A percentile compares a stretch with the other conserved stretches of the same genome.
Evolutionary conservation across 805 yeast species (phyloP).

Genomic region (Barnettozyma populi): DNA sequence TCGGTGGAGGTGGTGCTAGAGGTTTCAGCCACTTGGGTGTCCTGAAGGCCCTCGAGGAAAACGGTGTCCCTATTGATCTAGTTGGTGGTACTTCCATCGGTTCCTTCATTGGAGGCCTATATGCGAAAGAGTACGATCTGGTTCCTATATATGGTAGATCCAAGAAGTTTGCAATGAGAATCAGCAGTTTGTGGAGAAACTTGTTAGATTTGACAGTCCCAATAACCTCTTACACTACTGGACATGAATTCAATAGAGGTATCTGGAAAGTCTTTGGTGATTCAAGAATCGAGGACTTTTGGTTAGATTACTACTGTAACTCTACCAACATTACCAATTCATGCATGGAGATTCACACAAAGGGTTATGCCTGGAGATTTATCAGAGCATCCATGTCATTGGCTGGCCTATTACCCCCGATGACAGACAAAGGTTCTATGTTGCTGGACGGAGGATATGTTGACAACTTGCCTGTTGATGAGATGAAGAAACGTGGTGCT

Average conservation of each 20-base stretch:
- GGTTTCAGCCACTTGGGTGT: slow-evolving; percentile 92
- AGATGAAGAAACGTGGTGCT: slow-evolving; percentile 89
- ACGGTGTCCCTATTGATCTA: slow-evolving; percentile 89
- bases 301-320: slow-evolving; percentile 85
- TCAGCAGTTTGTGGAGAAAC: slow-evolving; percentile 83
- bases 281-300: slow-evolving; percentile 88
- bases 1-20: slow-evolving; percentile 98
- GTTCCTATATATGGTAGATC: slow-evolving; percentile 89
- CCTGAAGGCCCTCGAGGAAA: slow-evolving; percentile 82
- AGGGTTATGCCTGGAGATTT: slow-evolving; percentile 94
- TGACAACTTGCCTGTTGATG: slow-evolving; percentile 87
- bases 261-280: slow-evolving; percentile 97
- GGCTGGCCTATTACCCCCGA: slow-evolving; percentile 88
- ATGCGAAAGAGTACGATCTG: slow-evolving; percentile 86
- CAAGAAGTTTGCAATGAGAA: slow-evolving; percentile 77
- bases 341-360: slow-evolving; percentile 87
- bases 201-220: slow-evolving; percentile 86
- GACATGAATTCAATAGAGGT: slow-evolving; percentile 95
- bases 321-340: slow-evolving; percentile 95
- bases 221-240: slow-evolving; percentile 90
- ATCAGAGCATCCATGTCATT: slow-evolving; percentile 94
- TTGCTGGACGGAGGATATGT: slow-evolving; percentile 93
- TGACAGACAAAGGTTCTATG: slow-evolving; percentile 89
- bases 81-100: slow-evolving; percentile 98
- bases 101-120: slow-evolving; percentile 90